phyloP scores from a whole-genome alignment of 352 stramenopile species.

The Pythium rhizo-oryzae region DNA sequence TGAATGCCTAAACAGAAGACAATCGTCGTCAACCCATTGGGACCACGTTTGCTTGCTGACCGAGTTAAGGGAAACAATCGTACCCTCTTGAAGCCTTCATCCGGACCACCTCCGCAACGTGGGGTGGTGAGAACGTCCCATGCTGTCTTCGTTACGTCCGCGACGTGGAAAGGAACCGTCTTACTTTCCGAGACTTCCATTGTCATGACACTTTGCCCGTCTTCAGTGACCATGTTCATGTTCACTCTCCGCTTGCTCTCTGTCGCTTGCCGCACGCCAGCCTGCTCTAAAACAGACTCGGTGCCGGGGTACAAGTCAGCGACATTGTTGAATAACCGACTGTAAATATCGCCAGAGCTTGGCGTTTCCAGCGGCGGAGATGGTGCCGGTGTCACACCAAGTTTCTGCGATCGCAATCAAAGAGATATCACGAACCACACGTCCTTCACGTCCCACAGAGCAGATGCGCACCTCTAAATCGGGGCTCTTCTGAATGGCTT shows the following conservation, averaged over 20 bases:
- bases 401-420: conserved; percentile 23
- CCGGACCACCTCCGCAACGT: not conserved
- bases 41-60: too few species aligned
- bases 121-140: conserved; percentile 40
- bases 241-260: conserved; percentile 41
- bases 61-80: too few species aligned
- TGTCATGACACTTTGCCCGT: conserved; percentile 38
- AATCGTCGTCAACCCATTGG: not conserved
- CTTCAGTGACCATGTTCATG: conserved; percentile 47
- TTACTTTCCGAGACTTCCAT: conserved; percentile 50
- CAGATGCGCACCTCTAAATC: conserved; percentile 23
- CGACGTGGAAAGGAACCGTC: conserved; percentile 37
- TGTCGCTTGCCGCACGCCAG: conserved; percentile 22
- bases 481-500: conserved; percentile 25
- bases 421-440: not conserved
- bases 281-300: conserved; percentile 38
- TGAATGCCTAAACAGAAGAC: conserved; percentile 34
- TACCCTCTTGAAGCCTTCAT: conserved; percentile 41
- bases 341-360: conserved; percentile 34
- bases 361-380: not conserved
- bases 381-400: conserved; percentile 12
- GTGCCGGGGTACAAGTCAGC: conserved; percentile 34
- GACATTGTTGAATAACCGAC: conserved; percentile 43
- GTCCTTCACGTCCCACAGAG: not conserved
- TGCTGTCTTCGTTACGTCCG: conserved; percentile 32